phyloP scores from a whole-genome alignment of 305 asterid species.

The Fraxinus albicans region DNA sequence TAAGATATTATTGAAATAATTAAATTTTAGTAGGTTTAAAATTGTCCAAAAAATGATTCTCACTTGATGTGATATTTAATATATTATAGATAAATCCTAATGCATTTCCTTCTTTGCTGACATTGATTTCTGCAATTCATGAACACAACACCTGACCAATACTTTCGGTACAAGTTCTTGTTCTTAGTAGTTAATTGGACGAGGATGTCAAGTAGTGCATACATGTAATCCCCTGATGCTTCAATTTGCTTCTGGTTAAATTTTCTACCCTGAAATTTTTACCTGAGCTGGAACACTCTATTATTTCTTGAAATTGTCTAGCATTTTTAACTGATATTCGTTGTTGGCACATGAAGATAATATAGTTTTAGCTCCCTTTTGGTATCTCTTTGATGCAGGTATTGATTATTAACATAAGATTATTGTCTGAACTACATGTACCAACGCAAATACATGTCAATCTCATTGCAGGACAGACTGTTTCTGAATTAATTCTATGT shows the following conservation, averaged over 20 bases:
- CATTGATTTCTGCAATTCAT: neutral
- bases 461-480: neutral
- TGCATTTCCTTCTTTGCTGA: neutral
- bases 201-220: neutral
- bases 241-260: neutral
- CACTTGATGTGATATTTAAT: no score
- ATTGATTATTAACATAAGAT: neutral
- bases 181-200: neutral
- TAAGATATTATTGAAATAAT: no score
- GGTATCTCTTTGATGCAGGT: neutral
- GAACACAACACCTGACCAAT: neutral
- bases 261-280: neutral
- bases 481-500: neutral
- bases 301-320: neutral
- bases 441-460: neutral
- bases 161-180: neutral
- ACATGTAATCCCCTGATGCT: neutral
- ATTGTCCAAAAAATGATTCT: no score
- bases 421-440: neutral
- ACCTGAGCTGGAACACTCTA: neutral
- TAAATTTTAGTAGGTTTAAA: no score
- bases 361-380: neutral
- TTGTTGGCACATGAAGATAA: neutral
- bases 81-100: neutral
- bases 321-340: neutral